These are phyloP conservation scores for Rhizophora mangle DNA, from an alignment of 345 rosid species.

Conservation along the genomic window DNA sequence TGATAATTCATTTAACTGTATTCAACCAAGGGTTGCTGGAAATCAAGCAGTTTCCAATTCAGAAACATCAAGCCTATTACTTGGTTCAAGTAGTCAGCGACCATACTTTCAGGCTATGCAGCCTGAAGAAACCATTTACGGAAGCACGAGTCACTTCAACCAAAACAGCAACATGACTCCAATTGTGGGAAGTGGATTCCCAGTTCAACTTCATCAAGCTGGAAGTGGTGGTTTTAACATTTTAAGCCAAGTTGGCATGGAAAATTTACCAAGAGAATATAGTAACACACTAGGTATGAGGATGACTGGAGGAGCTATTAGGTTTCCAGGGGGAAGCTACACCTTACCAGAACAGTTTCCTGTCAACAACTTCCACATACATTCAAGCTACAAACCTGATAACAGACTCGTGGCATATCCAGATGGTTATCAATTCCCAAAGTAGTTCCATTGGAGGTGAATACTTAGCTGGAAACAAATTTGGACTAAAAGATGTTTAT, in stretches of 20 bases:
- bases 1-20: slow-evolving; percentile 27
- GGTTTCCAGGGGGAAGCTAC: slow-evolving; percentile 29
- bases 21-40: slow-evolving; percentile 29
- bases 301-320: slow-evolving; percentile 39
- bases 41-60: slow-evolving; percentile 15
- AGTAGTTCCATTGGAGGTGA: slow-evolving; percentile 14
- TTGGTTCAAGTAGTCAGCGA: slow-evolving; percentile 27
- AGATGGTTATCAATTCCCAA: slow-evolving; percentile 24
- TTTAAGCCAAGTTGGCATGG: slow-evolving; percentile 27
- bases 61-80: slow-evolving; percentile 22
- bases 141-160: slow-evolving; percentile 18
- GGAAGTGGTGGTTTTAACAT: slow-evolving; percentile 20
- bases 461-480: neutral
- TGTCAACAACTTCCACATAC: slow-evolving; percentile 30
- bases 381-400: slow-evolving; percentile 24
- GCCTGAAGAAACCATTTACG: slow-evolving; percentile 29
- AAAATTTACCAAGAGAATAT: slow-evolving; percentile 26
- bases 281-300: slow-evolving; percentile 22
- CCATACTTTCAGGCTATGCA: slow-evolving; percentile 34
- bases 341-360: slow-evolving; percentile 28
- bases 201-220: slow-evolving; percentile 31
- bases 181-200: slow-evolving; percentile 33
- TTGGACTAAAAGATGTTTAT: neutral
- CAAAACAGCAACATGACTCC: slow-evolving; percentile 18
- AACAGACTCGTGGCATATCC: slow-evolving; percentile 30